Evolutionary conservation across 371 early-diverging fungal genomes (phyloP), one percentile per base, ranked within the genome.

Genomic region (Umbelopsis sp.): DNA sequence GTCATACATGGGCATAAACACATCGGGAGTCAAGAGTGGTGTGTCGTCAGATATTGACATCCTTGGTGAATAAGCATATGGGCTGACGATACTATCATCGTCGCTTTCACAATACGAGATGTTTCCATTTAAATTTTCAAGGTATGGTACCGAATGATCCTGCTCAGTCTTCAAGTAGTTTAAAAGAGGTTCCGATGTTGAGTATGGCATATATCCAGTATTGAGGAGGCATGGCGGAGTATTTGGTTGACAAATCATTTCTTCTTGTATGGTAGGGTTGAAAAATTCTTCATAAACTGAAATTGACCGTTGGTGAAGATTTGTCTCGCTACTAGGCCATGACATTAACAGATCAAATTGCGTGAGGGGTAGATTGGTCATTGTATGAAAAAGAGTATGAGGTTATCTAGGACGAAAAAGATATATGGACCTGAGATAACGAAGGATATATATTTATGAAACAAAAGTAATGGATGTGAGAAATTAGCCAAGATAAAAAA

Each of bases 21-120:
- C 57, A 57, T 57, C 57, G 2, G 57, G 37, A 11, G 57, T 35
- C 29, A 57, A 14, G 7, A 57, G 16, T 12, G 4, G 29, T 29
- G 22, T 35, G 18, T 57, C 57, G 35, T 35, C 57, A 57, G 57
- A 57, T 35, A 35, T 35, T n/a, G 57, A 57, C 57, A 57, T 35
- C 35, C 35, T 24, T 12, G 57, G 57, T 14, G 57, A 57, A 35
- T 57, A 35, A 18, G 57, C n/a, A n/a, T 57, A 57, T 35, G 57
- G 57, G 35, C 57, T 57, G 35, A 57, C 35, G 37, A 57, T 57
- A 35, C 57, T 57, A 57, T 57, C 57, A 5, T 57, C 57, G 35
- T 57, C 57, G 29, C 57, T 57, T 57, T 57, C 57, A 35, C 35
- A 57, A 57, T 57, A 32, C 0, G 57, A 57, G 35, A 57, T 57